Evolutionary conservation across 2,329 filamentous ascomycete genomes (phyloP), one percentile per base, ranked within the genome.

Genomic region (Clonostachys solani): DNA sequence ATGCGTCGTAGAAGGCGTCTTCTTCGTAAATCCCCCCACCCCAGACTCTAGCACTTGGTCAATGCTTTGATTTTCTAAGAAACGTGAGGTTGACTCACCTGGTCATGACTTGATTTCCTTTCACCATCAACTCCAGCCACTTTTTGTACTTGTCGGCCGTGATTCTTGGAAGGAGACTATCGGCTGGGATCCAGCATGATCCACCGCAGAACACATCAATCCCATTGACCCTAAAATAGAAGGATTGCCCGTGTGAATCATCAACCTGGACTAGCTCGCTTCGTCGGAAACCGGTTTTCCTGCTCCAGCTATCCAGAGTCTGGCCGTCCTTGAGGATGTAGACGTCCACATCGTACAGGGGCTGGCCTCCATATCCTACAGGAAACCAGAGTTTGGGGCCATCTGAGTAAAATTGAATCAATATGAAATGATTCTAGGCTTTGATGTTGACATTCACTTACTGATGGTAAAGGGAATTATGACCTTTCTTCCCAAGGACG

Each of bases 131-230:
- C 61, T 83, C 75, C 12, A 90, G 69, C 86, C 86, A 90, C 56
- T 83, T 80, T 48, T 75, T 68, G 60, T 90, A 90, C 41, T 74
- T 77, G 48, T 82, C 71, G 37, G 71, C 67, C 33, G 72, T 74
- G 45, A 90, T 82, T 9, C 84, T 76, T 0, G 86, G 82, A n/a
- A 87, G 78, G 58, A 89, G 88, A 56, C 80, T 88, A 59, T 91
- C 86, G 2, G 85, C 86, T 1, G 87, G 87, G 52, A 91, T 90
- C 87, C 87, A 91, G 63, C 89, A 80, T 47, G 84, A 87, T 13
- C 87, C 87, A 19, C 86, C 86, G 48, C 83, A 88, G 63, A 88
- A 91, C 4, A 89, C 69, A 46, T 86, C 83, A 12, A 88, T 72
- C 36, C 80, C 80, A 60, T 92, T 91, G 60, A 92, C 68, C 52